phyloP scores from a whole-genome alignment of 305 asterid genomes.

The Euphrasia arctica region DNA sequence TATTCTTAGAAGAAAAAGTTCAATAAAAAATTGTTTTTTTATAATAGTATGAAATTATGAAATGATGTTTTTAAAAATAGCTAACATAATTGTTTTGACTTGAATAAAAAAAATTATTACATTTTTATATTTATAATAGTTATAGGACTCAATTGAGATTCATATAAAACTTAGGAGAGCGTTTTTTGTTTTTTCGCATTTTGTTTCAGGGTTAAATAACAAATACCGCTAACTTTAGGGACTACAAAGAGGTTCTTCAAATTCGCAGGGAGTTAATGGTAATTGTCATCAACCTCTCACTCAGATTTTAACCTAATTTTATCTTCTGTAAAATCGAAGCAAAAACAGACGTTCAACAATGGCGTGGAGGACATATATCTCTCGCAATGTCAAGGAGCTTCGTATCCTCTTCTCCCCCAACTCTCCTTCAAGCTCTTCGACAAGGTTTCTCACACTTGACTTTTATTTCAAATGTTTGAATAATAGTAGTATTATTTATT shows the following conservation, averaged over 20 bases:
- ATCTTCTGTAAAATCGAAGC: neutral
- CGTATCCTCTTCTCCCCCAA: slow-evolving; percentile 46
- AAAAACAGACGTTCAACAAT: slow-evolving; percentile 27
- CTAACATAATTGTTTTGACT: too few relatives aligned
- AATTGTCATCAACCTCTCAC: neutral
- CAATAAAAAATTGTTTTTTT: too few relatives aligned
- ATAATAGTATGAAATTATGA: too few relatives aligned
- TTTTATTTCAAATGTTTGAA: slow-evolving; percentile 17
- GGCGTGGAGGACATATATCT: slow-evolving; percentile 57
- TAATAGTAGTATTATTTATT: neutral
- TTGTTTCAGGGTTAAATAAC: neutral
- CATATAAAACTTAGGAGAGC: too few relatives aligned
- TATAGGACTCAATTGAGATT: too few relatives aligned
- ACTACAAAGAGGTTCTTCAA: neutral
- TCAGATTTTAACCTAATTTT: neutral
- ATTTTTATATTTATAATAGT: too few relatives aligned
- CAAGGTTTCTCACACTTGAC: slow-evolving; percentile 31
- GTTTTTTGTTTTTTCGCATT: too few relatives aligned
- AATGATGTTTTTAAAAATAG: too few relatives aligned
- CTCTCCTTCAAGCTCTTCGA: slow-evolving; percentile 49
- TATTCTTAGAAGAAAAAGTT: too few relatives aligned
- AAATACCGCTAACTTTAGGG: neutral
- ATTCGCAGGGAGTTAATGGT: neutral
- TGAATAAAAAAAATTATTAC: too few relatives aligned
- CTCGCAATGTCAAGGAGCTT: slow-evolving; percentile 52